phyloP scores from a whole-genome alignment of 257 asterid species.

The Phtheirospermum japonicum region DNA sequence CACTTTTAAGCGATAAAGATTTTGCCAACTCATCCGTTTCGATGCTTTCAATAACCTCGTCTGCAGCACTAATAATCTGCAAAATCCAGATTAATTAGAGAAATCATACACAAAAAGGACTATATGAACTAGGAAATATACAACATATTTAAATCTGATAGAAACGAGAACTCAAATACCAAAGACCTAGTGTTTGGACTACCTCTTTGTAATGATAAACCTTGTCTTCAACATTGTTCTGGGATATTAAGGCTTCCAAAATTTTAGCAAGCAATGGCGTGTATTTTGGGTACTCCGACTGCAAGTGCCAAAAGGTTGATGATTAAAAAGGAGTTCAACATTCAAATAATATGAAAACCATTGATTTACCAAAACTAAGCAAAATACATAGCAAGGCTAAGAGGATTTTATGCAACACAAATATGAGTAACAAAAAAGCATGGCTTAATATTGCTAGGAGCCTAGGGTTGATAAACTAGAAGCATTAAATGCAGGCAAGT shows the following conservation, averaged over 20 bases:
- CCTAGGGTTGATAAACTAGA: neutral
- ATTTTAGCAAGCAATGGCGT: conserved; percentile 90
- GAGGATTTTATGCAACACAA: neutral
- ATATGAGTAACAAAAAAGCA: conserved; percentile 15
- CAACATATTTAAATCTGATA: neutral
- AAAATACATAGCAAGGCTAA: neutral
- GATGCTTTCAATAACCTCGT: conserved; percentile 70
- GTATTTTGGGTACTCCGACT: conserved; percentile 86
- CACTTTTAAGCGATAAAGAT: conserved; percentile 58
- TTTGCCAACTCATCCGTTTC: conserved; percentile 74
- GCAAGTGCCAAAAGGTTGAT: conserved; percentile 49
- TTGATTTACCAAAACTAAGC: conserved; percentile 11
- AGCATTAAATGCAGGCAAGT: conserved; percentile 11
- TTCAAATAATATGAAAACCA: conserved; percentile 11
- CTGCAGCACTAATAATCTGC: conserved; percentile 77
- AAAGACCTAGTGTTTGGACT: conserved; percentile 25
- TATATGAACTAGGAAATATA: neutral
- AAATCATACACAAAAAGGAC: conserved; percentile 1
- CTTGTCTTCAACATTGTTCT: conserved; percentile 58
- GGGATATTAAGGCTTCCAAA: conserved; percentile 71
- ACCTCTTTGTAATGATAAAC: conserved; percentile 72
- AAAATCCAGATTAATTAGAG: conserved; percentile 1
- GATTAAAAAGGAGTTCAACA: conserved; percentile 19
- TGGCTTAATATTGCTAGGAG: neutral
- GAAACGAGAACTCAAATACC: neutral